A percentile compares a stretch with the other conserved stretches of the same genome.
Conservation (phyloP, 1,284 basidiomycete species). For the Leccinum fallax region DNA sequence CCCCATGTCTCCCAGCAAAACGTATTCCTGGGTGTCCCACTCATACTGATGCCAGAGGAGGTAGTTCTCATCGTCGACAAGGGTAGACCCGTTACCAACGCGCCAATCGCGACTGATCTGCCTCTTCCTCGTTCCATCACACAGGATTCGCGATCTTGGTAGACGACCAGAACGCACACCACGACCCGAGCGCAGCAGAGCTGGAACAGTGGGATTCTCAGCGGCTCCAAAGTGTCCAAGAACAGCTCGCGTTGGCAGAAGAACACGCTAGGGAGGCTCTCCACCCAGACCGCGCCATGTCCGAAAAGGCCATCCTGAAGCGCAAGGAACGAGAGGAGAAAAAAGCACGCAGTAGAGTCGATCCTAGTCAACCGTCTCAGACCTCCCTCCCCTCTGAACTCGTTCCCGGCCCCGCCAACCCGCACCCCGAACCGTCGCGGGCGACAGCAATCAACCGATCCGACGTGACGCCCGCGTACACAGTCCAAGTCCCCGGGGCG, state of each 20-base stretch:
- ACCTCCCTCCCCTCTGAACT: conserved; percentile 22
- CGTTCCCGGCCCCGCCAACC: conserved; percentile 6
- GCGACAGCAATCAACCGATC: conserved; percentile 5
- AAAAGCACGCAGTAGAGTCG: conserved; percentile 14
- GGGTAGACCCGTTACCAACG: conserved; percentile 44
- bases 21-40: conserved; percentile 89
- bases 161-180: conserved; percentile 69
- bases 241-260: conserved; percentile 50
- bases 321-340: conserved; percentile 66
- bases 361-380: conserved; percentile 31
- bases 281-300: conserved; percentile 48
- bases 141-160: conserved; percentile 79
- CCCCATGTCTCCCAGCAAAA: conserved; percentile 97
- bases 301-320: conserved; percentile 66
- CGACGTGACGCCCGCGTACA: conserved; percentile 40
- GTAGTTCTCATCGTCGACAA: conserved; percentile 84
- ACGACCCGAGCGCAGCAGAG: conserved; percentile 52
- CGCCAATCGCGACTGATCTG: conserved; percentile 5
- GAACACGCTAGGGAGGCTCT: conserved; percentile 49
- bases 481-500: conserved; percentile 61
- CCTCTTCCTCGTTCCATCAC: conserved; percentile 1
- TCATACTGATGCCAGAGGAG: conserved; percentile 91
- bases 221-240: conserved; percentile 46
- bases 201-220: conserved; percentile 59
- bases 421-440: conserved; percentile 6